A percentile compares a stretch with the other conserved stretches of the same genome.
Evolutionary conservation across 768 basidiomycete genomes (phyloP).

Genomic region (Auriscalpium orientale): DNA sequence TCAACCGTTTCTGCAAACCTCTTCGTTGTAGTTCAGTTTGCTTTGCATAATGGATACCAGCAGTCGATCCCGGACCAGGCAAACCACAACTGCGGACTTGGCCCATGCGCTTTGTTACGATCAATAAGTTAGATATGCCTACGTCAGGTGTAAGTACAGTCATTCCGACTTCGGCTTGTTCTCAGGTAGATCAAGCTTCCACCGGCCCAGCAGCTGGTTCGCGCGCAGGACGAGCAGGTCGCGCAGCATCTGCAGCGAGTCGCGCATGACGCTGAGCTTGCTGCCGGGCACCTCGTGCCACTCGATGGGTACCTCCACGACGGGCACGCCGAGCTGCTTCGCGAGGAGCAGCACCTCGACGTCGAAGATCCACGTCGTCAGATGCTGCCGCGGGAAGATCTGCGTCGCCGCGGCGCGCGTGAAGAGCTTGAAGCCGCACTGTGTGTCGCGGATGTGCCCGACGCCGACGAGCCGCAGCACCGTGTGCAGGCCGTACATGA

Average conservation of each 20-base stretch:
- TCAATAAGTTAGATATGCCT: no score
- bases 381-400: constrained; percentile 83
- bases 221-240: constrained; percentile 79
- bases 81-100: no score
- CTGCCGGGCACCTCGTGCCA: constrained; percentile 95
- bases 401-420: constrained; percentile 71
- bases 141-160: no score
- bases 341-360: constrained; percentile 88
- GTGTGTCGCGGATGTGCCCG: constrained; percentile 86
- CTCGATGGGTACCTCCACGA: constrained; percentile 78
- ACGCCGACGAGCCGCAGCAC: constrained; percentile 86
- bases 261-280: constrained; percentile 81
- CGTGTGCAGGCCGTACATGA: constrained; percentile 92
- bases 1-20: no score
- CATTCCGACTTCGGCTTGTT: not conserved
- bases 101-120: no score
- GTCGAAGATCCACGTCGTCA: constrained; percentile 94
- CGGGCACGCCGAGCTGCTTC: constrained; percentile 68
- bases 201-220: constrained; percentile 74
- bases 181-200: constrained; percentile 30
- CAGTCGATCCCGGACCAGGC: no score
- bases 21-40: no score
- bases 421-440: constrained; percentile 97
- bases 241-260: constrained; percentile 82
- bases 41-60: no score